phyloP scores from a whole-genome alignment of 2,329 filamentous ascomycete genomes.

The Nemania sp. region DNA sequence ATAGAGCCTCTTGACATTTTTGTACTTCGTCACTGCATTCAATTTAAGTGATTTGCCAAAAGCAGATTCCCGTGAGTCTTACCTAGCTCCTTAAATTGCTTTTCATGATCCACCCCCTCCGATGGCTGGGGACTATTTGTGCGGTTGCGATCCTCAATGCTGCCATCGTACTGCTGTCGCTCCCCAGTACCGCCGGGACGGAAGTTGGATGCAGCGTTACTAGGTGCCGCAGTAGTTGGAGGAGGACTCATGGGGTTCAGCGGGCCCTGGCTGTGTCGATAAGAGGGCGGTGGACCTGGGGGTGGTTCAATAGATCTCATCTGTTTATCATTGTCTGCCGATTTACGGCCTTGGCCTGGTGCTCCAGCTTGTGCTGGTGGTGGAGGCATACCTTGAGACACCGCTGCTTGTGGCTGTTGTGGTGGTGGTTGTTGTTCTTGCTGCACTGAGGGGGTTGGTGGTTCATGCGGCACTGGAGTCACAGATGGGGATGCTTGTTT shows the following conservation, averaged over 20 bases:
- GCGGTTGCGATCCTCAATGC: conserved; percentile 60
- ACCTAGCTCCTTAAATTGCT: conserved; percentile 69
- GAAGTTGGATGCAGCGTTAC: conserved; percentile 54
- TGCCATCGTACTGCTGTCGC: conserved; percentile 59
- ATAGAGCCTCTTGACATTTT: conserved; percentile 97
- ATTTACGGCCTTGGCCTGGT: conserved; percentile 59
- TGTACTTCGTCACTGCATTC: conserved; percentile 86
- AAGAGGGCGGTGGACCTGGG: conserved; percentile 62
- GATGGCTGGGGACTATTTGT: conserved; percentile 67
- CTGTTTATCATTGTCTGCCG: conserved; percentile 62
- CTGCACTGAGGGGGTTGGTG: conserved; percentile 42
- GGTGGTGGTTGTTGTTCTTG: conserved; percentile 41
- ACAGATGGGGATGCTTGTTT: conserved; percentile 59
- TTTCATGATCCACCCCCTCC: conserved; percentile 62
- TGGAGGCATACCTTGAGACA: conserved; percentile 62
- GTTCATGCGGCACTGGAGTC: conserved; percentile 50
- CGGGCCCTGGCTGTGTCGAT: conserved; percentile 63
- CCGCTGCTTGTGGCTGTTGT: conserved; percentile 42
- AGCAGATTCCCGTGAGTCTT: conserved; percentile 46
- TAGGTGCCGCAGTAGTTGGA: conserved; percentile 55
- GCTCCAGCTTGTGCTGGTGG: conserved; percentile 54
- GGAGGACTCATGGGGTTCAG: conserved; percentile 59
- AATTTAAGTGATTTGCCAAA: conserved; percentile 50
- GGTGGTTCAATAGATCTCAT: conserved; percentile 59
- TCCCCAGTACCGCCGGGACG: conserved; percentile 56